These are phyloP conservation scores for Colletotrichum kahawae DNA, from an alignment of 2,329 filamentous ascomycete species.

Conservation along the genomic window DNA sequence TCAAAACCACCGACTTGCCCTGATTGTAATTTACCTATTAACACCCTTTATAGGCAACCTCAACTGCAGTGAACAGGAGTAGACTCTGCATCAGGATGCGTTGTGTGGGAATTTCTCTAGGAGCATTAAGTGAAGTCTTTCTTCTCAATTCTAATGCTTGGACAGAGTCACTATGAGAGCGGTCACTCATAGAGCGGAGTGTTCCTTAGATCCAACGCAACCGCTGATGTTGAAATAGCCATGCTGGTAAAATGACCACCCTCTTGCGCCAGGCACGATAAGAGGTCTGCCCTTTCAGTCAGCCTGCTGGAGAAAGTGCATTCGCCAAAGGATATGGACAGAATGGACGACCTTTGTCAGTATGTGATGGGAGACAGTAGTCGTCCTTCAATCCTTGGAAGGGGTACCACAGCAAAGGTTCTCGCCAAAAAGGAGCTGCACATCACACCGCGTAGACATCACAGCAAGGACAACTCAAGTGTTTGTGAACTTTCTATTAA, in stretches of 20 bases:
- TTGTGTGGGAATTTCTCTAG: not conserved
- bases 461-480: not conserved
- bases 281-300: not conserved
- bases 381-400: not conserved
- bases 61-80: not conserved
- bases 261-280: not conserved
- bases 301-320: not conserved
- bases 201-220: not conserved
- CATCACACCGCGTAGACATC: not conserved
- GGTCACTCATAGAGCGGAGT: not conserved
- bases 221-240: not conserved
- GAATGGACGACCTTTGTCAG: not conserved
- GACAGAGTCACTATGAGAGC: not conserved
- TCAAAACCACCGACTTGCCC: not conserved
- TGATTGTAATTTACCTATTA: not conserved
- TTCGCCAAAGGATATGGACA: not conserved
- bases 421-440: not conserved
- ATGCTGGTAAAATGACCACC: not conserved
- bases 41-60: not conserved
- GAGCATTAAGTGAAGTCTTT: not conserved
- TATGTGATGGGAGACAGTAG: not conserved
- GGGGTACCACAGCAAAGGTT: not conserved
- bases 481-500: slow-evolving; percentile 21
- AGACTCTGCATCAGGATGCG: not conserved
- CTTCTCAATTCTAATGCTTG: not conserved